These are phyloP conservation scores for Vachellia pachyceras DNA, from an alignment of 306 rosid species.

Conservation along the genomic window DNA sequence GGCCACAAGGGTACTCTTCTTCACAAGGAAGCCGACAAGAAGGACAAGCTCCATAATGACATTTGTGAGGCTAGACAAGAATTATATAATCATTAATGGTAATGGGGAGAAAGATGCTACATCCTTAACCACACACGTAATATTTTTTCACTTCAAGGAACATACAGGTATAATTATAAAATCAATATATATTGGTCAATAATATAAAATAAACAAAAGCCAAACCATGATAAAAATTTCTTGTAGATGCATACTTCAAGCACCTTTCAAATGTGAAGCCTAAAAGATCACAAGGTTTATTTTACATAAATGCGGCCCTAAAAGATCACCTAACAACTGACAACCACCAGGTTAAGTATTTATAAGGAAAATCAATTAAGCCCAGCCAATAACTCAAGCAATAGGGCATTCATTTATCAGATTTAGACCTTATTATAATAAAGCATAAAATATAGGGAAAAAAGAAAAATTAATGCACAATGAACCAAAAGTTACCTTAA, in stretches of 20 bases:
- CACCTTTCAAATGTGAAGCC: not conserved
- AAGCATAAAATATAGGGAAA: not conserved
- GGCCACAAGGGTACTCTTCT: conserved; percentile 86
- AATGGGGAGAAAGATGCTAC: not conserved
- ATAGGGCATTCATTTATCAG: not conserved
- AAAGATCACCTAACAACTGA: not conserved
- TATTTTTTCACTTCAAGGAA: conserved; percentile 18
- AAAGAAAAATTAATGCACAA: not conserved
- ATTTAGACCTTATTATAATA: too few relatives aligned
- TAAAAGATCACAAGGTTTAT: not conserved
- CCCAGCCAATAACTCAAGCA: not conserved
- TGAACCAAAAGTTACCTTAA: not conserved
- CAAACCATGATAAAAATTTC: not conserved
- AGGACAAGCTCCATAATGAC: conserved; percentile 95
- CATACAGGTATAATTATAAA: conserved; percentile 15
- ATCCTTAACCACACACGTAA: conserved; percentile 1
- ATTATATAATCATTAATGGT: conserved; percentile 37
- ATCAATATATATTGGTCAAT: not conserved
- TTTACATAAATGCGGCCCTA: not conserved
- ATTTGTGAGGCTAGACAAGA: conserved; percentile 85
- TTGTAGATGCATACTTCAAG: not conserved
- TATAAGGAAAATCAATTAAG: not conserved
- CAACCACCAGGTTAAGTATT: not conserved
- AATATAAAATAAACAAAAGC: not conserved
- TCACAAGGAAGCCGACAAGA: conserved; percentile 80